phyloP scores from a whole-genome alignment of 129 eudicot species.

The Saussurea involucrata region DNA sequence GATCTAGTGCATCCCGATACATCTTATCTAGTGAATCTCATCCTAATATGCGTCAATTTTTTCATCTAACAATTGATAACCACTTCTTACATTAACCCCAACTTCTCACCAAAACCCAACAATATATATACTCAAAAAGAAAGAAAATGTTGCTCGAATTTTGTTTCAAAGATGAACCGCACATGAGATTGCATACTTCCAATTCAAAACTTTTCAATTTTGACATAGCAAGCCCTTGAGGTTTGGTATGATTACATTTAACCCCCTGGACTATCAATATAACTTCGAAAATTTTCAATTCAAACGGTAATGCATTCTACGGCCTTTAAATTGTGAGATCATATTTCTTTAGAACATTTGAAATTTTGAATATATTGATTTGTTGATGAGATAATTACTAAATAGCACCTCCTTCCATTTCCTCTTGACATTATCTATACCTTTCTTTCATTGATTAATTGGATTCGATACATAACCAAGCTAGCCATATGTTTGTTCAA shows the following conservation, averaged over 20 bases:
- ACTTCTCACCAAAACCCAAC: too few relatives aligned
- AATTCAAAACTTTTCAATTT: not conserved
- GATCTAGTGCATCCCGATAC: too few relatives aligned
- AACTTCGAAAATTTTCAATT: not conserved
- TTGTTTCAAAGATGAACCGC: too few relatives aligned
- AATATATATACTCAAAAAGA: too few relatives aligned
- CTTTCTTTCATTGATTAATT: constrained; percentile 8
- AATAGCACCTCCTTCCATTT: not conserved
- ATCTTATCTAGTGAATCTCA: too few relatives aligned
- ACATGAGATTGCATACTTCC: not conserved
- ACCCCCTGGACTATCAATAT: not conserved
- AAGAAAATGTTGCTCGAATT: too few relatives aligned
- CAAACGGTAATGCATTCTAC: not conserved
- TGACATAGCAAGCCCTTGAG: not conserved
- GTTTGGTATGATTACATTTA: not conserved
- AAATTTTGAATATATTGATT: not conserved
- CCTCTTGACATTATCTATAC: not conserved
- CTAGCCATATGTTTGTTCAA: constrained; percentile 12
- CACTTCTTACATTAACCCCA: too few relatives aligned
- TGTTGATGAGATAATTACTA: not conserved
- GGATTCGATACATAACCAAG: not conserved
- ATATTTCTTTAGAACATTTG: not conserved
- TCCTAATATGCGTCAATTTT: too few relatives aligned
- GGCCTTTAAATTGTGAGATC: not conserved
- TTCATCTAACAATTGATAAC: too few relatives aligned